Percentiles rank a stretch among this genome's conserved stretches.
These are phyloP conservation scores for Bifiguratus adelaidae DNA, from an alignment of 192 early-diverging fungal species.

Conservation along the genomic window DNA sequence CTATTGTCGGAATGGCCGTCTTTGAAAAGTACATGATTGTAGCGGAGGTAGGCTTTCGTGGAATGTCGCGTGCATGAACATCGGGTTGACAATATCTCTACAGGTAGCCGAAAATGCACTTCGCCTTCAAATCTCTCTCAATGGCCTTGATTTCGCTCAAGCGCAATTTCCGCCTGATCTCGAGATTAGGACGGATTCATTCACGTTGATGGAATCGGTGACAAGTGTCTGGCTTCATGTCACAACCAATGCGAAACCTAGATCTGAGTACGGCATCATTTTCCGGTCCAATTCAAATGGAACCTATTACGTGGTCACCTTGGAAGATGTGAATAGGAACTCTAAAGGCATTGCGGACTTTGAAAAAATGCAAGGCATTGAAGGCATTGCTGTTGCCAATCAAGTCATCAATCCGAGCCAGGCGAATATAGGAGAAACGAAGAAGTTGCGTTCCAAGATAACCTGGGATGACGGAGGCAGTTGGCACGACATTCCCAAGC, in stretches of 20 bases:
- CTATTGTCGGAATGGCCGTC: conserved; percentile 71
- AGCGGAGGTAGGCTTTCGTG: conserved; percentile 35
- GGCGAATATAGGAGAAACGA: conserved; percentile 37
- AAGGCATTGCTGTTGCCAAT: conserved; percentile 81
- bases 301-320: conserved; percentile 60
- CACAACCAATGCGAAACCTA: conserved; percentile 34
- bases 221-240: conserved; percentile 57
- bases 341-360: conserved; percentile 78
- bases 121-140: conserved; percentile 50
- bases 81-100: no score
- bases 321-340: conserved; percentile 67
- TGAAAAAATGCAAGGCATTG: conserved; percentile 81
- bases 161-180: conserved; percentile 65
- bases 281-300: conserved; percentile 89
- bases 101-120: conserved; percentile 21
- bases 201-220: conserved; percentile 58
- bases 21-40: conserved; percentile 74
- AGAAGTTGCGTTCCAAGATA: conserved; percentile 55
- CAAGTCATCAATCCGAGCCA: conserved; percentile 55
- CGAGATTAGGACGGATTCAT: conserved; percentile 6
- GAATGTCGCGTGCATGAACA: not conserved
- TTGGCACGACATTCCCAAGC: conserved; percentile 49
- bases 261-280: conserved; percentile 70
- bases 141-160: conserved; percentile 56
- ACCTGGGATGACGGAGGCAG: conserved; percentile 76